These are phyloP conservation scores for Fusarium lyarnte DNA, from an alignment of 2,329 filamentous ascomycete species.

Conservation along the genomic window DNA sequence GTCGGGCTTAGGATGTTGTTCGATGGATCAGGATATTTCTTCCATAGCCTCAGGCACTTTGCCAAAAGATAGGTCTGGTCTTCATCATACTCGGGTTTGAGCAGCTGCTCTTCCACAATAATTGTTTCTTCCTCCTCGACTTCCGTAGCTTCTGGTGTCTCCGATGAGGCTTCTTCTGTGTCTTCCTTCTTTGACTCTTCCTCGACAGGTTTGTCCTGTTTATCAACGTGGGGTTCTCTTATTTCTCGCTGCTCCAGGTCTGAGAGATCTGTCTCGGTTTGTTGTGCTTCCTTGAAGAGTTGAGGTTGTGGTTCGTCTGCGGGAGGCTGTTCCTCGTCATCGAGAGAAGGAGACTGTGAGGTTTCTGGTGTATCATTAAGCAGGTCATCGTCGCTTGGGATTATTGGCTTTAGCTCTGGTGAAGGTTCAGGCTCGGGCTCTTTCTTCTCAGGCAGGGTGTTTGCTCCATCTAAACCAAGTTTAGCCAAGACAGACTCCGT, in stretches of 20 bases:
- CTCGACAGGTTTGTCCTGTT: not conserved
- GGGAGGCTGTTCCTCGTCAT: constrained; percentile 41
- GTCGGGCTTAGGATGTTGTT: constrained; percentile 64
- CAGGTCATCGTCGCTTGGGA: constrained; percentile 65
- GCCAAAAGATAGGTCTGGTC: constrained; percentile 59
- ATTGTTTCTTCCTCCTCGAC: constrained; percentile 29
- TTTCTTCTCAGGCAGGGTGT: constrained; percentile 45
- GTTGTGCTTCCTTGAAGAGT: not conserved
- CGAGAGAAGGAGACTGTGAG: constrained; percentile 55
- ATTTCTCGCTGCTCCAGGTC: not conserved
- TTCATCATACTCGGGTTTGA: constrained; percentile 57
- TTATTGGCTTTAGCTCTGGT: constrained; percentile 52
- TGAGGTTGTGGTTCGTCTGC: not conserved
- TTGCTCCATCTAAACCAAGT: constrained; percentile 60
- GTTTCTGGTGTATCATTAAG: constrained; percentile 66
- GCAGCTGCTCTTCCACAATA: constrained; percentile 39
- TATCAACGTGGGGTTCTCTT: not conserved
- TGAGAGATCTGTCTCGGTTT: constrained; percentile 37
- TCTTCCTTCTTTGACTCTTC: not conserved
- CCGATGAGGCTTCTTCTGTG: constrained; percentile 26
- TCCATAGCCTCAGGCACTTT: constrained; percentile 73
- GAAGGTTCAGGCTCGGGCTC: constrained; percentile 50
- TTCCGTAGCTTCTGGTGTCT: constrained; percentile 24
- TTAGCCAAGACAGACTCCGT: constrained; percentile 73
- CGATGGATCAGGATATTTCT: constrained; percentile 65